Base-by-base conservation (phyloP, 176 grass and related monocot species). In the Oryza longistaminata region DNA sequence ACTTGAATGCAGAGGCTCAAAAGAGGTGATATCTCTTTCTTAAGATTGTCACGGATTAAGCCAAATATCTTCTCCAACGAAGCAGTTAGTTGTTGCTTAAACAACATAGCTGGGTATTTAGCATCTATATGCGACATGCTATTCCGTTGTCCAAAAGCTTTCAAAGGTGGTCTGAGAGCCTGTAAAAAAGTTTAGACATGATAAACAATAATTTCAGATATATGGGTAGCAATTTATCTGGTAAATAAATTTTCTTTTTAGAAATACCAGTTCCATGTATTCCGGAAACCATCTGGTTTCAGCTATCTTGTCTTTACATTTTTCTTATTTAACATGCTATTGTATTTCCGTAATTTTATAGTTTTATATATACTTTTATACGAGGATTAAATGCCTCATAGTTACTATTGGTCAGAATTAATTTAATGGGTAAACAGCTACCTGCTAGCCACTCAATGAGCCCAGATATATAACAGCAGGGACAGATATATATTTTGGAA, bases 1-100 rank as follows among this genome's bases (percentile, higher is more conserved):
- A 94, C 90, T 88, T 95, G 93, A 85, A 95, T 95, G 66, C 90
- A 92, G 83, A 95, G 90, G 70, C 88, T 88, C 74, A 95, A 87
- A 73, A 93, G 88, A 74, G 94, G 94, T 19, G 91, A 91, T 91
- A 96, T 96, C 81, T 96, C 94, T 85, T 93, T 96, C 81, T 96
- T 96, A 40, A 96, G 85, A 88, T 93, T 93, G 80, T 96, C 94
- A 77, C 91, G 88, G 74, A 96, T 96, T 84, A 96, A 80, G 61
- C 91, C 94, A 77, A 93, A 96, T 40, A 96, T 96, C 74, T 93
- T 96, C 81, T 96, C 94, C 68, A 96, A 85, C 12, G 87, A 96
- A 83, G 91, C 94, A 85, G 88, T 93, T 61, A 96, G 71, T 82
- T 96, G 94, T 89, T 96, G 94, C 78, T 96, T 96, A 87, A 96